These are phyloP conservation scores for Epichloe brachyelytri DNA, from an alignment of 2,329 filamentous ascomycete genomes.

Conservation along the genomic window DNA sequence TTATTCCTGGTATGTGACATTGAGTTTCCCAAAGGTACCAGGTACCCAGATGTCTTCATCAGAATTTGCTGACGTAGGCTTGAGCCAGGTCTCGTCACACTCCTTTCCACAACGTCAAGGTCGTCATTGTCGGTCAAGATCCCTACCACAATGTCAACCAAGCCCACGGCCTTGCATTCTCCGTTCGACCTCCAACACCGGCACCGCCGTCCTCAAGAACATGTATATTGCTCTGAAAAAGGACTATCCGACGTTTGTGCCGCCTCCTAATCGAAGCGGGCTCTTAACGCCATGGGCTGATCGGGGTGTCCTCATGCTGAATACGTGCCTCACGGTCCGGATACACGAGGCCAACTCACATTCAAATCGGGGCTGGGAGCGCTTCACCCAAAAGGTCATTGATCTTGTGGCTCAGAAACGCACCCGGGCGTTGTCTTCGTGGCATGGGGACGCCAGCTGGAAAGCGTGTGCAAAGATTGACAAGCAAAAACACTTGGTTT, in stretches of 20 bases:
- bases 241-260: constrained; percentile 70
- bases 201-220: constrained; percentile 87
- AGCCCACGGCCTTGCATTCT: constrained; percentile 93
- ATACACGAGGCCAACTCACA: constrained; percentile 82
- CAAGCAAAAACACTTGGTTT: constrained; percentile 60
- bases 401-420: constrained; percentile 71
- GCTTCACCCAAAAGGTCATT: constrained; percentile 82
- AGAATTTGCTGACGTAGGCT: not conserved
- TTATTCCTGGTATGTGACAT: constrained; percentile 68
- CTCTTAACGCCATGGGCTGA: constrained; percentile 90
- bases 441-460: constrained; percentile 80
- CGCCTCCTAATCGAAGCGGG: constrained; percentile 66
- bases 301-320: constrained; percentile 81
- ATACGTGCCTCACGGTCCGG: constrained; percentile 88
- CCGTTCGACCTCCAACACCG: constrained; percentile 74
- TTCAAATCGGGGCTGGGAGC: constrained; percentile 79
- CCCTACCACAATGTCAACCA: constrained; percentile 95
- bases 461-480: constrained; percentile 64
- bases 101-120: constrained; percentile 76
- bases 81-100: constrained; percentile 48
- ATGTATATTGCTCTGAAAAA: constrained; percentile 83
- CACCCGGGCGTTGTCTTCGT: constrained; percentile 81
- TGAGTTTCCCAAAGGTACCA: not conserved
- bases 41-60: not conserved
- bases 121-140: constrained; percentile 89